A percentile compares a stretch with the other conserved stretches of the same genome.
These are phyloP conservation scores for Leccinum disarticulatum DNA, from an alignment of 768 basidiomycete genomes.

Conservation along the genomic window DNA sequence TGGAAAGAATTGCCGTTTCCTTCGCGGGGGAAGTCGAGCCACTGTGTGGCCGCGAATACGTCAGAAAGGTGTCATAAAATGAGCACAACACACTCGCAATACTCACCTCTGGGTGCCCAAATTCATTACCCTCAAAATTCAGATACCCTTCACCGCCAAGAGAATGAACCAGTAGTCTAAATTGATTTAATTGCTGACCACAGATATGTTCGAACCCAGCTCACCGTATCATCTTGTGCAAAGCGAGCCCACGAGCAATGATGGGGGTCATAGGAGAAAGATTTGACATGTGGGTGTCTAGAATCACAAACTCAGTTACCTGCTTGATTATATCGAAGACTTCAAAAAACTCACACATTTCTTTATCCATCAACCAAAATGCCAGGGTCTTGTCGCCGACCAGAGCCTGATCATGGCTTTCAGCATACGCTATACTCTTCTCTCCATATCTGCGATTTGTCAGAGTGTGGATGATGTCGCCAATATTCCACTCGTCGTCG, in stretches of 20 bases:
- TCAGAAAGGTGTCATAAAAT: neutral
- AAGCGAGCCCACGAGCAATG: conserved; percentile 83
- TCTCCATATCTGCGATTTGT: conserved; percentile 88
- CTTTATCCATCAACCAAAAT: conserved; percentile 99
- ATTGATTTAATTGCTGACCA: conserved; percentile 1
- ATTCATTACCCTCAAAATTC: conserved; percentile 98
- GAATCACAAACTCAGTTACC: conserved; percentile 1
- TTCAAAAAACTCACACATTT: conserved; percentile 80
- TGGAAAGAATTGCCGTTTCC: conserved; percentile 94
- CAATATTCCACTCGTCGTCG: conserved; percentile 89
- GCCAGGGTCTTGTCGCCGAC: conserved; percentile 99
- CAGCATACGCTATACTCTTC: conserved; percentile 90
- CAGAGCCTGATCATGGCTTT: conserved; percentile 97
- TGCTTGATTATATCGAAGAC: neutral
- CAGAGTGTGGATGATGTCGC: conserved; percentile 83
- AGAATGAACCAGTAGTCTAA: conserved; percentile 83
- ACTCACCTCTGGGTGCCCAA: conserved; percentile 92
- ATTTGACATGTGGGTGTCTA: conserved; percentile 95
- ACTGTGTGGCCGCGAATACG: conserved; percentile 43
- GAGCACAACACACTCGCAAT: neutral
- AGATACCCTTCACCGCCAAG: conserved; percentile 97
- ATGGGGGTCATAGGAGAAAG: conserved; percentile 76
- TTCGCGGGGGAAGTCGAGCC: conserved; percentile 98
- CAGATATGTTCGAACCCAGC: neutral
- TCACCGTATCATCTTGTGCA: conserved; percentile 98